Conservation (phyloP, 148 eudicot species). For the Chenopodium suecicum region DNA sequence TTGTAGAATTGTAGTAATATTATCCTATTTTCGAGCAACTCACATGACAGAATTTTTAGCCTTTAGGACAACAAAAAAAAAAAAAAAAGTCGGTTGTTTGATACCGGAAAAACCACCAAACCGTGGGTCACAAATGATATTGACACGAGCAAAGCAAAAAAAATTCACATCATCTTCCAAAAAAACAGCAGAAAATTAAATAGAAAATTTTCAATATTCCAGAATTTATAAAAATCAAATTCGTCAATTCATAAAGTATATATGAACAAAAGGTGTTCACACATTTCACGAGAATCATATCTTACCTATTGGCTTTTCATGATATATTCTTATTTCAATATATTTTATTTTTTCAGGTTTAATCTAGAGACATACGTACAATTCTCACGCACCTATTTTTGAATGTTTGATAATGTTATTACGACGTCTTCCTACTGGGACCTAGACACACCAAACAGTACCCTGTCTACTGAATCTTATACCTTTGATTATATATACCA, state of each 20-base stretch:
- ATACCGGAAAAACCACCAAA: neutral
- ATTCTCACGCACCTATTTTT: neutral
- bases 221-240: no score
- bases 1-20: neutral
- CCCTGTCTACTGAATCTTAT: neutral
- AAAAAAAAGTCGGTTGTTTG: neutral
- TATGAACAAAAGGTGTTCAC: neutral
- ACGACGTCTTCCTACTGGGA: no score
- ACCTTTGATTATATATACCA: neutral
- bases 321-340: neutral
- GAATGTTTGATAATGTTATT: no score
- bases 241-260: neutral
- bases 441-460: neutral
- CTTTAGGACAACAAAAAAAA: neutral
- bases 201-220: no score
- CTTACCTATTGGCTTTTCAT: neutral
- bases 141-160: neutral
- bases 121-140: neutral
- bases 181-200: no score
- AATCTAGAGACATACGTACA: neutral
- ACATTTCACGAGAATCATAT: conserved; percentile 5
- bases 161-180: neutral
- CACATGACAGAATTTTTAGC: neutral
- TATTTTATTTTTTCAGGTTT: neutral
- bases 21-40: neutral